Evolutionary conservation across 129 eudicot genomes (phyloP).

Genomic region (Lactuca sativa): DNA sequence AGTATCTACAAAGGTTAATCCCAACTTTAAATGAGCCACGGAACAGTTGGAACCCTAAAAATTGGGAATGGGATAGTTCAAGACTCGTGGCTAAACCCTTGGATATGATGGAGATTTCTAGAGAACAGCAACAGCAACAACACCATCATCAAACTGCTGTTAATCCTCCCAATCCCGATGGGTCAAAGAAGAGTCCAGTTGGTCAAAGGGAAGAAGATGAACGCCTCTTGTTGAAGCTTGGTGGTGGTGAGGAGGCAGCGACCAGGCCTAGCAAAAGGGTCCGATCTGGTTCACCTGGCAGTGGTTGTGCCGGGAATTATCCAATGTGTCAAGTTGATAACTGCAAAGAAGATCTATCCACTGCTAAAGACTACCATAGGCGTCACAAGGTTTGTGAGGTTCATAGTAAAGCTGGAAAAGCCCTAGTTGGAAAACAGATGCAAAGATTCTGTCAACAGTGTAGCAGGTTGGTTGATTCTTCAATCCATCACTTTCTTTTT

Average conservation of each 20-base stretch:
- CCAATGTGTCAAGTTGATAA: slow-evolving; percentile 94
- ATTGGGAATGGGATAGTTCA: slow-evolving; percentile 85
- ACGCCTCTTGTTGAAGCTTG: slow-evolving; percentile 56
- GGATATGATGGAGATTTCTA: slow-evolving; percentile 36
- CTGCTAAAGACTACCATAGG: slow-evolving; percentile 89
- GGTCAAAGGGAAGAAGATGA: slow-evolving; percentile 45
- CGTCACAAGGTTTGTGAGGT: slow-evolving; percentile 93
- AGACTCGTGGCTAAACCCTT: slow-evolving; percentile 74
- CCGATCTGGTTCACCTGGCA: slow-evolving; percentile 85
- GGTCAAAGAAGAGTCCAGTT: slow-evolving; percentile 18
- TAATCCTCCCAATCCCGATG: slow-evolving; percentile 24
- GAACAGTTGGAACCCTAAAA: slow-evolving; percentile 62
- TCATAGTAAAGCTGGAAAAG: slow-evolving; percentile 86
- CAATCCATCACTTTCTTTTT: not conserved
- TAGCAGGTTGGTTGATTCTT: slow-evolving; percentile 68
- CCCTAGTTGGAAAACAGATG: slow-evolving; percentile 90
- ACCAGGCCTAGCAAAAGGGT: slow-evolving; percentile 71
- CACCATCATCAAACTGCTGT: slow-evolving; percentile 8
- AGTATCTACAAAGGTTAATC: slow-evolving; percentile 31
- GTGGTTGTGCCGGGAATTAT: slow-evolving; percentile 43
- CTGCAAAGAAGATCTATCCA: slow-evolving; percentile 83
- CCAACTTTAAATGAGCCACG: slow-evolving; percentile 37
- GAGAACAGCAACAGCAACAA: slow-evolving; percentile 22
- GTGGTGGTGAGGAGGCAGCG: slow-evolving; percentile 66
- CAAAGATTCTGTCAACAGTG: slow-evolving; percentile 98